Evolutionary conservation across 495 filamentous ascomycete species (phyloP).

Genomic region (Penicillium canescens): DNA sequence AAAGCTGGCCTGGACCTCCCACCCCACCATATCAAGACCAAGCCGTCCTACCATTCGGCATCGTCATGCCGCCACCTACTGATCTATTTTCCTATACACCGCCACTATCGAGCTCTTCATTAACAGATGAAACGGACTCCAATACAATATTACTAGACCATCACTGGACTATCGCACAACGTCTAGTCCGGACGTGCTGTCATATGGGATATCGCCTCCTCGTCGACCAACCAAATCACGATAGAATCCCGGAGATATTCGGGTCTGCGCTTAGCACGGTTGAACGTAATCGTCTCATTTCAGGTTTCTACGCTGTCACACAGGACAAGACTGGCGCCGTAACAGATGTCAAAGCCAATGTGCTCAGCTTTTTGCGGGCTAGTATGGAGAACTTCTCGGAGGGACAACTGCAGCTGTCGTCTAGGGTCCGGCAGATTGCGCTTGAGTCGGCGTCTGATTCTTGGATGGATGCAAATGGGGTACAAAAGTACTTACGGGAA

Average conservation of each 20-base stretch:
- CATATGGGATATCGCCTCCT: slow-evolving; percentile 27
- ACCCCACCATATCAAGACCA: slow-evolving; percentile 26
- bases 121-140: slow-evolving; percentile 3
- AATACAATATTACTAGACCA: slow-evolving; percentile 13
- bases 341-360: slow-evolving; percentile 21
- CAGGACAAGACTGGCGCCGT: slow-evolving; percentile 22
- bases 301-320: slow-evolving; percentile 19
- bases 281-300: slow-evolving; percentile 25
- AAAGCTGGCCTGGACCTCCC: background rate
- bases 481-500: slow-evolving; percentile 26
- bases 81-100: slow-evolving; percentile 8
- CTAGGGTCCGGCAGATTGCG: slow-evolving; percentile 25
- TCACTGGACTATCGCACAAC: slow-evolving; percentile 27
- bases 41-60: slow-evolving; percentile 23
- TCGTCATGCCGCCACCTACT: slow-evolving; percentile 19
- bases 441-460: slow-evolving; percentile 18
- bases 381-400: slow-evolving; percentile 14
- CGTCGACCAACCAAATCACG: slow-evolving; percentile 11
- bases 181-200: slow-evolving; percentile 30
- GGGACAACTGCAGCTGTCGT: slow-evolving; percentile 15
- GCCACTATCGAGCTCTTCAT: slow-evolving; percentile 12
- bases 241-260: slow-evolving; percentile 23
- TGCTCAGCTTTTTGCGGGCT: slow-evolving; percentile 14
- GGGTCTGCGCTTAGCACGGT: slow-evolving; percentile 14
- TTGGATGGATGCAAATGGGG: slow-evolving; percentile 34